Evolutionary conservation across 345 rosid genomes (phyloP), one percentile per base, ranked within the genome.

Genomic region (rapeseed (Brassica napus)): DNA sequence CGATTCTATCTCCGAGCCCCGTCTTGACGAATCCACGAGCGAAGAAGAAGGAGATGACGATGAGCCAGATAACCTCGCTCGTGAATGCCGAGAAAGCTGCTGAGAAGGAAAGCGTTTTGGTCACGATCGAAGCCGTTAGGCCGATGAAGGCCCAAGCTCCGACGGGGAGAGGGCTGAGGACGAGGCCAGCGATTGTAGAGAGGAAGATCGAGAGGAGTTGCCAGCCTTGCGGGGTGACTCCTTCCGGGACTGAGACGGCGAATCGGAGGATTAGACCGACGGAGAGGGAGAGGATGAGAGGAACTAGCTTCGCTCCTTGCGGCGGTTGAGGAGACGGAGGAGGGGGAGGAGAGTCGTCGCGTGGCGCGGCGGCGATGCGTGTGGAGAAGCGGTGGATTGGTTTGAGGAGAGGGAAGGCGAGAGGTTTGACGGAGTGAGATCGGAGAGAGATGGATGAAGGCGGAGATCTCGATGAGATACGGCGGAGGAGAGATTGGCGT

Each of bases 111-210:
- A 95, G 85, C 37, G 99, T 95, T 39, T 44, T 87, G 21, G 98
- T 91, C 12, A 91, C 92, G 8, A 95, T 68, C 4, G 97, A 77
- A 4, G 90, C 79, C 0, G 99, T 95, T 52, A 95, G 87, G 8
- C 96, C 93, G 12, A 93, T 74, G 77, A 95, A 95, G 2, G 99
- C 97, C 99, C 99, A 95, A 1, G 98, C 97, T 4, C 98, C 99
- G 4, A 95, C 98, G 0, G 98, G 98, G 35, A 93, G 81, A 3
- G 99, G 98, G 73, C 93, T 86, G 26, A 95, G 77, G 65, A 95
- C 89, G 18, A 95, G 93, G 39, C 99, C 99, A 0, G 96, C 87
- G 80, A 93, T 93, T 1, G 98, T 95, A 15, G 98, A 95, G 63
- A 87, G 82, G 85, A 95, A 91, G 79, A 95, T 90, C 2, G 98